Evolutionary conservation across 768 basidiomycete species (phyloP).

Genomic region (Phylloporus arenicola): DNA sequence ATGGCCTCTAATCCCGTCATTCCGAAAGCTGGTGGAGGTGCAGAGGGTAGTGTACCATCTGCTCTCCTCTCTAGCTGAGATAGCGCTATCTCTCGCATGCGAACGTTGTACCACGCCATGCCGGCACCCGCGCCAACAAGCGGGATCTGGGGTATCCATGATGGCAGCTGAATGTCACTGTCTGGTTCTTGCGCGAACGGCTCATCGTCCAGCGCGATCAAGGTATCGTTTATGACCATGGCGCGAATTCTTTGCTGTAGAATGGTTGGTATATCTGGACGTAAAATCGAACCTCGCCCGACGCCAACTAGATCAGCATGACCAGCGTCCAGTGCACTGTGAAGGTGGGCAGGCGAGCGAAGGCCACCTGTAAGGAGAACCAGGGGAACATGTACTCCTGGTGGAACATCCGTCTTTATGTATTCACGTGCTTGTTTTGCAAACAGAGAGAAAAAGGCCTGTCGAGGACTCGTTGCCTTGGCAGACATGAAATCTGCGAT

Average conservation of each 20-base stretch:
- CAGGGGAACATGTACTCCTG: slow-evolving; percentile 39
- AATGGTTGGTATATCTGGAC: slow-evolving; percentile 53
- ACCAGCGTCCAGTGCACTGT: slow-evolving; percentile 43
- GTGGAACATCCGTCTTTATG: slow-evolving; percentile 33
- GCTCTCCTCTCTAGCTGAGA: slow-evolving; percentile 4
- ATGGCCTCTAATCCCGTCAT: slow-evolving; percentile 36
- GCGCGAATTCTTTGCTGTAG: slow-evolving; percentile 21
- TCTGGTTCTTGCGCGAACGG: slow-evolving; percentile 40
- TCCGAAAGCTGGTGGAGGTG: slow-evolving; percentile 18
- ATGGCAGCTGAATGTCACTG: slow-evolving; percentile 15
- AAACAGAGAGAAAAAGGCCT: slow-evolving; percentile 71
- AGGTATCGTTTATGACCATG: slow-evolving; percentile 4
- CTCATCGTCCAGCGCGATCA: slow-evolving; percentile 17
- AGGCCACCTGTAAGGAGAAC: slow-evolving; percentile 82
- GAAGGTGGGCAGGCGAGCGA: slow-evolving; percentile 50
- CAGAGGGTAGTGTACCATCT: slow-evolving; percentile 1
- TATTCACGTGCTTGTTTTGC: slow-evolving; percentile 49
- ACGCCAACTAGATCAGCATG: slow-evolving; percentile 77
- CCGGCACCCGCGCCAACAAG: slow-evolving; percentile 60
- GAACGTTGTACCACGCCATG: slow-evolving; percentile 64
- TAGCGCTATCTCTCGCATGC: slow-evolving; percentile 48
- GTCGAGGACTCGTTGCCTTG: slow-evolving; percentile 36
- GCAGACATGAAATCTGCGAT: slow-evolving; percentile 40
- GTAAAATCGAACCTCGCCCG: slow-evolving; percentile 58
- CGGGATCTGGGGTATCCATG: slow-evolving; percentile 41